Conservation (phyloP, 176 grass and related monocot species). For the Thalia dealbata region DNA sequence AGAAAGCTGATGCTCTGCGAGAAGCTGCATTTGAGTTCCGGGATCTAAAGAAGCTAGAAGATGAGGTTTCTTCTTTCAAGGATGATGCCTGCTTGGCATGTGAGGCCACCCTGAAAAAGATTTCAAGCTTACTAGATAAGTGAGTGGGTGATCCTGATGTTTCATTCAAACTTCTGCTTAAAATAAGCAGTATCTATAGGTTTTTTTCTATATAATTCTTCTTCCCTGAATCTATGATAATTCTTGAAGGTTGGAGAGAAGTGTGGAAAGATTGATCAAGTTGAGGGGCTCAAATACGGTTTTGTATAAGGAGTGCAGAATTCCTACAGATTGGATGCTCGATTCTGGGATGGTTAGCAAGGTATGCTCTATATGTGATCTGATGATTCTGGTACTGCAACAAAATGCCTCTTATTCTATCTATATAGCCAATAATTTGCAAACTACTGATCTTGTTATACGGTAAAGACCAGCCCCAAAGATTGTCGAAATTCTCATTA, state of each 20-base stretch:
- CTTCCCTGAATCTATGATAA: neutral
- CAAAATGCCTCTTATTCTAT: neutral
- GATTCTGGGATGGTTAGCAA: slow-evolving; percentile 72
- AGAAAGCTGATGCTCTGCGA: slow-evolving; percentile 41
- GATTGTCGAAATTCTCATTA: too few species aligned
- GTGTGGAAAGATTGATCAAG: slow-evolving; percentile 47
- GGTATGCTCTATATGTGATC: slow-evolving; percentile 22
- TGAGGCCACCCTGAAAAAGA: slow-evolving; percentile 32
- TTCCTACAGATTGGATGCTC: slow-evolving; percentile 89
- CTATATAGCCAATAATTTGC: too few species aligned
- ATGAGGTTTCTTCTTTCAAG: slow-evolving; percentile 29
- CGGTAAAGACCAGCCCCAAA: too few species aligned
- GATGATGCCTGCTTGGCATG: slow-evolving; percentile 28
- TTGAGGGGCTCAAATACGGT: slow-evolving; percentile 45
- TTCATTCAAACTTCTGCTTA: neutral
- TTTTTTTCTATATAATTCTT: neutral
- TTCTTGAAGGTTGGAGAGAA: slow-evolving; percentile 63
- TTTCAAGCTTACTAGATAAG: slow-evolving; percentile 39
- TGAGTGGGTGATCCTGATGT: slow-evolving; percentile 10
- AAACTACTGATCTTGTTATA: too few species aligned
- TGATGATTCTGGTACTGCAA: neutral
- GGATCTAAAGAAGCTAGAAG: slow-evolving; percentile 29
- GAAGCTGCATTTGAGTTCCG: slow-evolving; percentile 46
- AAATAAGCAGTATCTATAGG: neutral
- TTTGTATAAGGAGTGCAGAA: slow-evolving; percentile 62